phyloP scores from a whole-genome alignment of 1,284 basidiomycete genomes.

The Phaffia rhodozyma region DNA sequence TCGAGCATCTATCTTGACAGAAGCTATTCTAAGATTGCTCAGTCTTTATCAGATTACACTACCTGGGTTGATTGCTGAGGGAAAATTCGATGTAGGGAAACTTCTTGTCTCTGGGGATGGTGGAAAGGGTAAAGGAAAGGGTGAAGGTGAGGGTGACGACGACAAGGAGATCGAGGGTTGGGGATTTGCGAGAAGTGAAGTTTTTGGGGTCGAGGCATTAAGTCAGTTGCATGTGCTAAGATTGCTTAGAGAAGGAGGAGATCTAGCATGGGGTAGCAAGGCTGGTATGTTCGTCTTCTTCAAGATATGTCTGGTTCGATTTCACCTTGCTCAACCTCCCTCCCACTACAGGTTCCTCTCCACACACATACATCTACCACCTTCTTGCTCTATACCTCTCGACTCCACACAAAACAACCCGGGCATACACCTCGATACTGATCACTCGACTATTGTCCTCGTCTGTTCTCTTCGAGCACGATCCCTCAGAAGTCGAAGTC shows the following conservation, averaged over 20 bases:
- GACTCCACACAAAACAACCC: conserved; percentile 44
- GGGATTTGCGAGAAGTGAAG: conserved; percentile 34
- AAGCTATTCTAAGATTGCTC: conserved; percentile 64
- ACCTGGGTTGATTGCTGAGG: conserved; percentile 60
- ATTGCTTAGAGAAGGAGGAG: conserved; percentile 55
- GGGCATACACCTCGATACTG: conserved; percentile 46
- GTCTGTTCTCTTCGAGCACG: conserved; percentile 72
- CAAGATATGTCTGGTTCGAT: background rate
- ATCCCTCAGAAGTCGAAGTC: conserved; percentile 53
- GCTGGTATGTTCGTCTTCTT: conserved; percentile 41
- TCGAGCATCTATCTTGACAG: conserved; percentile 50
- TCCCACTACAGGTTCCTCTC: conserved; percentile 29
- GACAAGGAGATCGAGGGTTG: conserved; percentile 35
- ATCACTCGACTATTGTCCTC: conserved; percentile 50
- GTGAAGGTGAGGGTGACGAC: conserved; percentile 26
- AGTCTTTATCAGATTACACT: conserved; percentile 71
- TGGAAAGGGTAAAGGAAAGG: conserved; percentile 30
- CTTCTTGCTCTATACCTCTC: conserved; percentile 53
- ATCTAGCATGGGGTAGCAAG: conserved; percentile 66
- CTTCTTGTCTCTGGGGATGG: conserved; percentile 47
- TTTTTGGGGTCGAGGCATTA: conserved; percentile 46
- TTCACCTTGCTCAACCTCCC: conserved; percentile 45
- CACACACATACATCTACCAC: conserved; percentile 46
- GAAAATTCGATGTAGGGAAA: conserved; percentile 74
- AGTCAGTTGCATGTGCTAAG: conserved; percentile 67